phyloP scores from a whole-genome alignment of 1,284 basidiomycete genomes.

The Psilocybe mexicana region DNA sequence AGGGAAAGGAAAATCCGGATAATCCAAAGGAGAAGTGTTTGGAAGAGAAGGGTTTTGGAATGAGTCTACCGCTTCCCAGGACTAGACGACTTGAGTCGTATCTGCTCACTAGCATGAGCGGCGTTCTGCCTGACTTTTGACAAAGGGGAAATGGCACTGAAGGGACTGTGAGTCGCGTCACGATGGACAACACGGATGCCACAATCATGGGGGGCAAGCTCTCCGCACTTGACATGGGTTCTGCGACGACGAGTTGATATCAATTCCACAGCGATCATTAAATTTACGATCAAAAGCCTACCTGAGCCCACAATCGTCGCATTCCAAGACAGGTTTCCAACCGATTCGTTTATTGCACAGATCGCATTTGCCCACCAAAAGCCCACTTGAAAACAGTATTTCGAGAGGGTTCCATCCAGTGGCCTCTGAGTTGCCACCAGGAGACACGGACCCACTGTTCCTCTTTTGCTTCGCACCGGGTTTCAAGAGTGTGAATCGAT shows the following conservation, averaged over 20 bases:
- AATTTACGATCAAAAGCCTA: conserved; percentile 31
- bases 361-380: conserved; percentile 76
- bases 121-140: conserved; percentile 38
- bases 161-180: conserved; percentile 22
- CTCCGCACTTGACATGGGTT: conserved; percentile 82
- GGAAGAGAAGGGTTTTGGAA: background rate
- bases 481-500: conserved; percentile 85
- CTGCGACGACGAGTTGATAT: conserved; percentile 34
- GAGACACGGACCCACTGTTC: conserved; percentile 33
- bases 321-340: conserved; percentile 82
- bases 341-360: conserved; percentile 81
- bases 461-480: conserved; percentile 59
- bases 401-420: conserved; percentile 74
- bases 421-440: conserved; percentile 20
- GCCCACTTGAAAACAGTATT: conserved; percentile 69
- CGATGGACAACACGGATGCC: conserved; percentile 40
- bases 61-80: conserved; percentile 24
- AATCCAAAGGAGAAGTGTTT: background rate
- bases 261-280: background rate
- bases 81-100: conserved; percentile 28
- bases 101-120: conserved; percentile 28
- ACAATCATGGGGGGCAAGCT: conserved; percentile 77
- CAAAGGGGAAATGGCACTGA: conserved; percentile 35
- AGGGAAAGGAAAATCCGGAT: conserved; percentile 3
- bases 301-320: conserved; percentile 85